Evolutionary conservation across 225 moss, liverwort and hornwort species (phyloP).

Genomic region (Anthoceros angustus): DNA sequence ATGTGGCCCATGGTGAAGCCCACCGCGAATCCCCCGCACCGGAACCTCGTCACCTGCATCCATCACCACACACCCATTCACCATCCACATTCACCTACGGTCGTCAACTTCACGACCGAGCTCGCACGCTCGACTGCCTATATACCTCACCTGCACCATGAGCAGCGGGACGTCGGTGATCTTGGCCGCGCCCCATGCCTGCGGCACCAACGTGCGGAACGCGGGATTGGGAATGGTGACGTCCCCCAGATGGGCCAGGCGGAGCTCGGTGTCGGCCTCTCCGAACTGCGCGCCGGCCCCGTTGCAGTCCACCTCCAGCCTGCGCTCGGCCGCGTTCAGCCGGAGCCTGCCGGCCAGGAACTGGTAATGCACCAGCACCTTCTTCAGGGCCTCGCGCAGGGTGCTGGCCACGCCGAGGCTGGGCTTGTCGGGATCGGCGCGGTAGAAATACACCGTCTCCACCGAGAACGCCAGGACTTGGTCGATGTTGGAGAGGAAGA

Average conservation of each 20-base stretch:
- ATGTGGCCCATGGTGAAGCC: slow-evolving; percentile 78
- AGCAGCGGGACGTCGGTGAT: background rate
- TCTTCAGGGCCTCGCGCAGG: slow-evolving; percentile 20
- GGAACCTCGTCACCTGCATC: slow-evolving; percentile 53
- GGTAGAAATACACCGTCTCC: slow-evolving; percentile 46
- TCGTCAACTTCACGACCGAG: background rate
- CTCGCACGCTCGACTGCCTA: background rate
- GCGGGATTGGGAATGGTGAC: slow-evolving; percentile 46
- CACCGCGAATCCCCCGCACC: slow-evolving; percentile 61
- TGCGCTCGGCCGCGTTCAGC: slow-evolving; percentile 25
- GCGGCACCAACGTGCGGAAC: slow-evolving; percentile 19
- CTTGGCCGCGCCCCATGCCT: background rate
- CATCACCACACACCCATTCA: background rate
- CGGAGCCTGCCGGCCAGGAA: slow-evolving; percentile 39
- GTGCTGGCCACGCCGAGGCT: slow-evolving; percentile 25
- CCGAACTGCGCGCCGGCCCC: slow-evolving; percentile 46
- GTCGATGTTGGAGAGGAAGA: slow-evolving; percentile 43
- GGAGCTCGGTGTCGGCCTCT: slow-evolving; percentile 36
- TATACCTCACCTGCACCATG: background rate
- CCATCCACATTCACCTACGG: background rate
- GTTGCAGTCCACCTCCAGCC: slow-evolving; percentile 72
- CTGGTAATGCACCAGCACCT: slow-evolving; percentile 28
- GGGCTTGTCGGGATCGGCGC: slow-evolving; percentile 21
- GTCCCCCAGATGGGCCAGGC: slow-evolving; percentile 60
- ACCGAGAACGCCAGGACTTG: slow-evolving; percentile 49